Conservation (phyloP, 108 stramenopile species). For the Pseudonitzschia pungens region DNA sequence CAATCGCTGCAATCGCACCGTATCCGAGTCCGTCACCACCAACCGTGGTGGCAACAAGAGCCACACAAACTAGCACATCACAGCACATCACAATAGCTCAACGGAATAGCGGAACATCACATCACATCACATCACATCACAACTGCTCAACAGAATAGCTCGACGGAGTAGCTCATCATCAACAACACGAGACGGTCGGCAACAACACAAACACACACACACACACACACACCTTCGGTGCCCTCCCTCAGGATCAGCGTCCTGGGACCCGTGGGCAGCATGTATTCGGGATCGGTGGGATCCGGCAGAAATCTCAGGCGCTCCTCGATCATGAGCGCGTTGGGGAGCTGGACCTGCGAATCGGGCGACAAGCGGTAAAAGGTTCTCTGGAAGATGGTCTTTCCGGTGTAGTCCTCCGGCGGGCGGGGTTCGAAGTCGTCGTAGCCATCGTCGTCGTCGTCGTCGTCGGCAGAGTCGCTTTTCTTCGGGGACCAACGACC, state of each 20-base stretch:
- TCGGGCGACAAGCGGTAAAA: constrained; percentile 61
- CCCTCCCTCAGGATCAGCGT: constrained; percentile 47
- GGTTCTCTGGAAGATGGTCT: constrained; percentile 43
- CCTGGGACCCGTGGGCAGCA: constrained; percentile 21
- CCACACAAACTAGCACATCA: no score
- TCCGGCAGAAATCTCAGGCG: constrained; percentile 31
- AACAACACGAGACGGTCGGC: no score
- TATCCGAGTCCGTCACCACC: no score
- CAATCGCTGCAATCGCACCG: no score
- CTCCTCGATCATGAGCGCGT: constrained; percentile 32
- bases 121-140: no score
- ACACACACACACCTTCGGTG: constrained; percentile 12
- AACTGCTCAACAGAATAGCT: no score
- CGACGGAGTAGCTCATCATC: no score
- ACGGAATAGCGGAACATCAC: no score
- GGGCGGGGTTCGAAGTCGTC: neutral
- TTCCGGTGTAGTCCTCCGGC: constrained; percentile 23
- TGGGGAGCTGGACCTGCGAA: constrained; percentile 23
- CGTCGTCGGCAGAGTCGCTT: neutral
- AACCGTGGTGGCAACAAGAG: no score
- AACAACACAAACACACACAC: neutral
- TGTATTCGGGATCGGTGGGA: constrained; percentile 13
- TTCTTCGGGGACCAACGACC: no score
- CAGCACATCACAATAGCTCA: no score
- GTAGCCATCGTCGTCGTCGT: neutral